These are phyloP conservation scores for Syzygium oleosum DNA, from an alignment of 345 rosid species.

Conservation along the genomic window DNA sequence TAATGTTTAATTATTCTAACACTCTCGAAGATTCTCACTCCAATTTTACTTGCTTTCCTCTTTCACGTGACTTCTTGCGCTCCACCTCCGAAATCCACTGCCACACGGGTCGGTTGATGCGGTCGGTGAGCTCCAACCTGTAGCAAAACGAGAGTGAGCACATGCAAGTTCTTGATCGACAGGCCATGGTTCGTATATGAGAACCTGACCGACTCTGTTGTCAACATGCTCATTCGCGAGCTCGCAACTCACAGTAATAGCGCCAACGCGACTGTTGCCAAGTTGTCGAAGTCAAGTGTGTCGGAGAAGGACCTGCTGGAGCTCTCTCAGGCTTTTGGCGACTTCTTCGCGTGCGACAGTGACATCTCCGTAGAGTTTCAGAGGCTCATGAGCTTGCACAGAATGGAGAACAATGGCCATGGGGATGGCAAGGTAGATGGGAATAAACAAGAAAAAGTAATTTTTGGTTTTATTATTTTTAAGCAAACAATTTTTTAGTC, in stretches of 20 bases:
- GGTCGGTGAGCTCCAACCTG: conserved; percentile 48
- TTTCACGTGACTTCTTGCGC: conserved; percentile 19
- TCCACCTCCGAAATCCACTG: conserved; percentile 37
- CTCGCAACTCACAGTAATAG: conserved; percentile 29
- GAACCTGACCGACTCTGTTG: conserved; percentile 56
- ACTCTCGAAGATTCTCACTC: conserved; percentile 49
- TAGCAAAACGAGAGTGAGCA: conserved; percentile 28
- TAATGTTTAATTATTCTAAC: no score
- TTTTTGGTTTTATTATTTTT: background rate
- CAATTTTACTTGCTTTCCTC: conserved; percentile 40
- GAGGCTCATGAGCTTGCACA: conserved; percentile 66
- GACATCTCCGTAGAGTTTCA: conserved; percentile 89
- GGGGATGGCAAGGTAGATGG: conserved; percentile 6
- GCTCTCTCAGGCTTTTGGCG: conserved; percentile 71
- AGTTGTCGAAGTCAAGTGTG: conserved; percentile 27
- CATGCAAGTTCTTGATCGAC: conserved; percentile 36
- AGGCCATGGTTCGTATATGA: conserved; percentile 37
- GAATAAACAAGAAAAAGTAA: background rate
- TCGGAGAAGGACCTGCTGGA: conserved; percentile 46
- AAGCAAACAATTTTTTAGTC: background rate
- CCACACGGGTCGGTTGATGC: conserved; percentile 65
- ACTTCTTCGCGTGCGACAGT: conserved; percentile 71
- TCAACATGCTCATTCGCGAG: conserved; percentile 80
- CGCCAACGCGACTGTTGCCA: conserved; percentile 16
- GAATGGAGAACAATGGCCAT: conserved; percentile 19